Percentiles rank a stretch among this genome's conserved stretches.
Conservation (phyloP, 768 basidiomycete species). For the Rickenella mellea region DNA sequence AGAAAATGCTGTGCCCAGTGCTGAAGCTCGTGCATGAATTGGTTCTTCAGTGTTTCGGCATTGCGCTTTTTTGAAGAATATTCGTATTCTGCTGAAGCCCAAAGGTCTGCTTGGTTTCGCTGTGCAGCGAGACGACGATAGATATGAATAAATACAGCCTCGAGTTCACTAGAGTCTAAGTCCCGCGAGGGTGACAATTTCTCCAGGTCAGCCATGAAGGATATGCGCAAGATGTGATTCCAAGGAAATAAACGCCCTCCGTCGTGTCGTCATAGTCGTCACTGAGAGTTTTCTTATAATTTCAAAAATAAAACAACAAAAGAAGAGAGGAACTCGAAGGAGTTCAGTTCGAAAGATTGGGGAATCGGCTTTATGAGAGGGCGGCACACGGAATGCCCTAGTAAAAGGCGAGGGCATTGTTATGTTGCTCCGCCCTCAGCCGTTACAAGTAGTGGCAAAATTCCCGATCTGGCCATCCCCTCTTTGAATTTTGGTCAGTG, state of each 20-base stretch:
- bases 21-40: slow-evolving; percentile 28
- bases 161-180: slow-evolving; percentile 24
- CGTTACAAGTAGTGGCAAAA: too few species aligned
- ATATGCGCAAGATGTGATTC: too few species aligned
- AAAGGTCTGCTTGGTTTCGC: slow-evolving; percentile 32
- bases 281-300: too few species aligned
- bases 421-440: slow-evolving; percentile 2
- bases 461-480: too few species aligned
- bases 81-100: slow-evolving; percentile 26
- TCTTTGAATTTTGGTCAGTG: too few species aligned
- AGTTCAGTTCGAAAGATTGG: too few species aligned
- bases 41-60: slow-evolving; percentile 7
- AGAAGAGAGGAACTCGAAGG: too few species aligned
- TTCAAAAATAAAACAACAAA: too few species aligned
- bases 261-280: too few species aligned
- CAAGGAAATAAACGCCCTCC: too few species aligned
- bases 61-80: slow-evolving; percentile 17
- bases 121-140: slow-evolving; percentile 34
- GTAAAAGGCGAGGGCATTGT: slow-evolving; percentile 65
- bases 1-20: slow-evolving; percentile 36
- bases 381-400: slow-evolving; percentile 64
- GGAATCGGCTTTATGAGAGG: too few species aligned
- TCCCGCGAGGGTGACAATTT: slow-evolving; percentile 27
- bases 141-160: slow-evolving; percentile 32
- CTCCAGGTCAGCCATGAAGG: slow-evolving; percentile 14